Evolutionary conservation across 805 yeast species (phyloP).

Genomic region (Suhomyces prunicola): DNA sequence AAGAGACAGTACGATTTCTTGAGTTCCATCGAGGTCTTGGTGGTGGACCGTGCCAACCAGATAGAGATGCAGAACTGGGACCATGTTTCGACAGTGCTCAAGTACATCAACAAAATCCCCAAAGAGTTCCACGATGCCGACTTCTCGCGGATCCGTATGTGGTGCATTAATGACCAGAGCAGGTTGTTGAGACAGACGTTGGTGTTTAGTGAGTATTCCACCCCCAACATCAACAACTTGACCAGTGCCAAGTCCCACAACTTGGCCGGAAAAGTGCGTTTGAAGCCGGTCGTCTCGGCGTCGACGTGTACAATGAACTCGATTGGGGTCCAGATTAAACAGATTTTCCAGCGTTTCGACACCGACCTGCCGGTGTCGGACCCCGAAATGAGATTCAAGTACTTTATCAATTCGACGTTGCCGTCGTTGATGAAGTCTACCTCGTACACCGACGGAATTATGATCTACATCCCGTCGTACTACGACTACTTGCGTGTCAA

Average conservation of each 20-base stretch:
- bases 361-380: conserved; percentile 55
- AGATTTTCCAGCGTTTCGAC: conserved; percentile 70
- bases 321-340: conserved; percentile 64
- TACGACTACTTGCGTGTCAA: conserved; percentile 80
- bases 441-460: conserved; percentile 67
- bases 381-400: conserved; percentile 79
- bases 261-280: conserved; percentile 58
- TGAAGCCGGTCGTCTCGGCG: conserved; percentile 45
- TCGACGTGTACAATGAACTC: conserved; percentile 56
- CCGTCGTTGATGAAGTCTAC: conserved; percentile 67
- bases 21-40: conserved; percentile 79
- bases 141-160: conserved; percentile 86
- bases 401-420: conserved; percentile 67
- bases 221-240: conserved; percentile 78
- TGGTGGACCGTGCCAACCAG: conserved; percentile 82
- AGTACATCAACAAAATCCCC: conserved; percentile 74
- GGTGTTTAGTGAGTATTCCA: conserved; percentile 67
- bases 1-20: conserved; percentile 76
- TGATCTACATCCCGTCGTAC: conserved; percentile 81
- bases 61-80: conserved; percentile 92
- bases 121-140: conserved; percentile 76
- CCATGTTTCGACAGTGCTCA: conserved; percentile 63
- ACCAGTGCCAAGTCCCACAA: conserved; percentile 46
- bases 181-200: conserved; percentile 71
- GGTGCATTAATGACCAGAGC: conserved; percentile 85